Percentiles rank a stretch among this genome's conserved stretches.
Evolutionary conservation across 2,329 filamentous ascomycete genomes (phyloP).

Genomic region (Cordyceps javanica): DNA sequence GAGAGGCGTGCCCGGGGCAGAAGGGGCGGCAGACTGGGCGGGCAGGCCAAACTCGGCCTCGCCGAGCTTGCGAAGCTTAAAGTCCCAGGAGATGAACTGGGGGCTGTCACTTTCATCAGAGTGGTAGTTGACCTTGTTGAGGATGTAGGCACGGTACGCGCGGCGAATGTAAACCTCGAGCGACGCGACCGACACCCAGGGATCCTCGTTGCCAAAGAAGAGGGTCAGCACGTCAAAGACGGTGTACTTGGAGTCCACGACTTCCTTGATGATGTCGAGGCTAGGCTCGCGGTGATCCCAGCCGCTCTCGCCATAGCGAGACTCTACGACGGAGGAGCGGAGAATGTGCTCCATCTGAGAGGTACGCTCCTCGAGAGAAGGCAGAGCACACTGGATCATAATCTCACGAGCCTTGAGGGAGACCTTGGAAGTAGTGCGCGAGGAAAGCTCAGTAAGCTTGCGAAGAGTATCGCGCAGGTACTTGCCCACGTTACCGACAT

Average conservation of each 20-base stretch:
- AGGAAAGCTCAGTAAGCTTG: constrained; percentile 80
- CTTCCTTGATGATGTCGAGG: constrained; percentile 88
- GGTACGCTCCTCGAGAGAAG: constrained; percentile 89
- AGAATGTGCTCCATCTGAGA: constrained; percentile 98
- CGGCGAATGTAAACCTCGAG: constrained; percentile 95
- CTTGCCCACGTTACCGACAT: constrained; percentile 80
- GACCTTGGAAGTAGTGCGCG: constrained; percentile 81
- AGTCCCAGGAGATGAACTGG: constrained; percentile 90
- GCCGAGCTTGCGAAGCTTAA: constrained; percentile 86
- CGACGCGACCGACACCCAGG: constrained; percentile 88
- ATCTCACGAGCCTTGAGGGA: constrained; percentile 95
- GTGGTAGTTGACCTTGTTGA: constrained; percentile 87
- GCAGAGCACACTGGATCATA: constrained; percentile 93
- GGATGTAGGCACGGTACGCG: constrained; percentile 90
- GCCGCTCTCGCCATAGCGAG: constrained; percentile 93
- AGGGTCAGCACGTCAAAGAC: constrained; percentile 93
- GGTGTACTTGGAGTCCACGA: constrained; percentile 97
- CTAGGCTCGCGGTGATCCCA: constrained; percentile 94
- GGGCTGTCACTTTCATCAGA: constrained; percentile 63
- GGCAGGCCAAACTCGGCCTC: constrained; percentile 85
- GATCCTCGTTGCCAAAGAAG: constrained; percentile 92
- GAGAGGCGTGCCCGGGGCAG: constrained; percentile 71
- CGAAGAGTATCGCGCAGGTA: constrained; percentile 77
- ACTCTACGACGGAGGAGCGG: constrained; percentile 89
- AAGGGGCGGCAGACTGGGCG: constrained; percentile 71